Evolutionary conservation across 352 stramenopile species (phyloP).

Genomic region (Globisporangium canariense): DNA sequence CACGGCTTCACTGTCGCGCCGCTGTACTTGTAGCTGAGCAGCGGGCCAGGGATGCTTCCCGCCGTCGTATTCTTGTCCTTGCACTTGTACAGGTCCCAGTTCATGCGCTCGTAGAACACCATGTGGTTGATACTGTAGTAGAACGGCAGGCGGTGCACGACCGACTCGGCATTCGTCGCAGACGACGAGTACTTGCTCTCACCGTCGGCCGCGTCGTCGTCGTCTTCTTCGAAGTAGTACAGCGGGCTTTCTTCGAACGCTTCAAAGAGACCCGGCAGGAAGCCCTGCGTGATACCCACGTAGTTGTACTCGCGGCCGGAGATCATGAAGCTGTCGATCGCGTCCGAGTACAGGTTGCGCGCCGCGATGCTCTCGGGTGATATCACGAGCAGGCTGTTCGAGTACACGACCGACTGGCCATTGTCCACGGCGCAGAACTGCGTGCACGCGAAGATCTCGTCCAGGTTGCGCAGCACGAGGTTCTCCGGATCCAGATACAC

Average conservation of each 20-base stretch:
- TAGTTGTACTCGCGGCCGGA: constrained; percentile 80
- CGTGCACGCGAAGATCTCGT: constrained; percentile 79
- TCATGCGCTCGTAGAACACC: constrained; percentile 87
- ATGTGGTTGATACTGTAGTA: constrained; percentile 89
- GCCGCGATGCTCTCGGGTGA: constrained; percentile 62
- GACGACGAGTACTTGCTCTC: constrained; percentile 26
- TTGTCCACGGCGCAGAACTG: constrained; percentile 84
- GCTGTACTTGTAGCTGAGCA: constrained; percentile 83
- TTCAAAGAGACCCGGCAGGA: constrained; percentile 76
- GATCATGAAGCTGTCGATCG: constrained; percentile 84
- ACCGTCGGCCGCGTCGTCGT: constrained; percentile 29
- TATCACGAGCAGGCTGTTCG: constrained; percentile 79
- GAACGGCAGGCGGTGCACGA: constrained; percentile 73
- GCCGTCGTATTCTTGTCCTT: constrained; percentile 62
- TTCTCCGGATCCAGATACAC: constrained; percentile 82
- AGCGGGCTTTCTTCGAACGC: constrained; percentile 77
- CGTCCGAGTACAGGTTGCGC: constrained; percentile 76
- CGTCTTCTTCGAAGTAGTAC: constrained; percentile 56
- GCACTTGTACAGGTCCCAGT: constrained; percentile 85
- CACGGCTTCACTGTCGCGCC: constrained; percentile 69
- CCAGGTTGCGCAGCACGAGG: constrained; percentile 69
- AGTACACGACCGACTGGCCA: constrained; percentile 76
- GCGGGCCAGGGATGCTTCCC: constrained; percentile 55
- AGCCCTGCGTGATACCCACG: constrained; percentile 77
- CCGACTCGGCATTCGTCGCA: constrained; percentile 30